These are phyloP conservation scores for Erysimum cheiranthoides DNA, from an alignment of 345 rosid genomes.

Conservation along the genomic window DNA sequence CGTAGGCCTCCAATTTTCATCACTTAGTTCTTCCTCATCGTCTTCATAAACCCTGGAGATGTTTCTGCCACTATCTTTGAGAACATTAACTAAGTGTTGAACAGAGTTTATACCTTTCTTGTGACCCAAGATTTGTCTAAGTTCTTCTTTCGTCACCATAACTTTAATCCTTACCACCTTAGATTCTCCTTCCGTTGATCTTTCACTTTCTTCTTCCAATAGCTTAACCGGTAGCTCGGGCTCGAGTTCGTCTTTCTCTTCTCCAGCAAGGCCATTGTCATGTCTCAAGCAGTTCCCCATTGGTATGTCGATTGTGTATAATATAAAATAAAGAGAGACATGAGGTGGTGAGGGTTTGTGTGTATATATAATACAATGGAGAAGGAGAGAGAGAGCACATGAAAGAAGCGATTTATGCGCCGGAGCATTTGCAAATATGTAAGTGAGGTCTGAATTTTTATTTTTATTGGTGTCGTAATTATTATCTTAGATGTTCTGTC, in stretches of 20 bases:
- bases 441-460: conserved; percentile 34
- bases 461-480: conserved; percentile 27
- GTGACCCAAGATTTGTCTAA: conserved; percentile 55
- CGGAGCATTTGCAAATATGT: conserved; percentile 46
- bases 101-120: conserved; percentile 45
- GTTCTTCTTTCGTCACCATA: conserved; percentile 67
- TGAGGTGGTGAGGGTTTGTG: conserved; percentile 15
- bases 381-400: conserved; percentile 52
- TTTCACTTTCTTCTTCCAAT: conserved; percentile 30
- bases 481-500: conserved; percentile 44
- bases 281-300: conserved; percentile 43
- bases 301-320: conserved; percentile 25
- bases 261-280: conserved; percentile 25
- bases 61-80: conserved; percentile 52
- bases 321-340: conserved; percentile 22
- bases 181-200: conserved; percentile 17
- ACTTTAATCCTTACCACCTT: conserved; percentile 61
- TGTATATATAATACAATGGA: neutral
- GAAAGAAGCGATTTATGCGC: conserved; percentile 56
- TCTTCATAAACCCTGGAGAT: conserved; percentile 1
- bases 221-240: conserved; percentile 35
- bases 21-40: neutral
- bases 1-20: conserved; percentile 57
- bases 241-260: conserved; percentile 50
- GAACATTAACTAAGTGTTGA: conserved; percentile 55